Base-by-base conservation (phyloP, 768 basidiomycete genomes). In the Pisolithus tinctorius region DNA sequence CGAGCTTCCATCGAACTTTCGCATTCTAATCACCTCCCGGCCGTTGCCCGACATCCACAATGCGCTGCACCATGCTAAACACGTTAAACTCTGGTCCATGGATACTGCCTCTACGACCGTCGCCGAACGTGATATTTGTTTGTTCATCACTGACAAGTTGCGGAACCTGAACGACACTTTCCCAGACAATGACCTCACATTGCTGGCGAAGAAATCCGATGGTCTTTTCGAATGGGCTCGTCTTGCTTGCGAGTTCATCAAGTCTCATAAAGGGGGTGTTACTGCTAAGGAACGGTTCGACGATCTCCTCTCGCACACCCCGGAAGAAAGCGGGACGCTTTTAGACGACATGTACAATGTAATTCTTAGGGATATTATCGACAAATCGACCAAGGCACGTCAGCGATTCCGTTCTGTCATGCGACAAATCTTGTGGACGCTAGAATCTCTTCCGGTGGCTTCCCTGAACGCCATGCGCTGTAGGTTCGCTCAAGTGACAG, bases 171-270 rank as follows among this genome's bases (percentile, higher is more conserved):
- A 23, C 7, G 4, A 23, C 7, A 17, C 7, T 4, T 41, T 41
- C 13, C 13, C 11, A 5, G 30, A 34, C 4, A 5, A 29, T 13
- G 46, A 34, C 25, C 13, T 17, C 6, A 4, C 14, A 6, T 20
- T 7, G 13, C 36, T 47, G 6, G 13, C 10, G 6, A 8, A 48
- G 26, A 38, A 5, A 14, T 16, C 37, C 2, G n/a, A 39, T 47
- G 53, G 53, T 7, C 45, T 54, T 2, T 54, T 54, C 20, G 26
- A 45, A 29, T 54, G 53, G 53, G 53, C 53, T 8, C 45, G 46
- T 25, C 37, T 46, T 37, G 53, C 53, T 17, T 52, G 51, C 30
- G 17, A 39, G 13, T 50, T 50, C 42, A 43, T 50, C 43, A 45
- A 45, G 27, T 29, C 27, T 7, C 26, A 14, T 4, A 45, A 45